Base-by-base conservation (phyloP, 768 basidiomycete genomes). In the Suillus plorans region DNA sequence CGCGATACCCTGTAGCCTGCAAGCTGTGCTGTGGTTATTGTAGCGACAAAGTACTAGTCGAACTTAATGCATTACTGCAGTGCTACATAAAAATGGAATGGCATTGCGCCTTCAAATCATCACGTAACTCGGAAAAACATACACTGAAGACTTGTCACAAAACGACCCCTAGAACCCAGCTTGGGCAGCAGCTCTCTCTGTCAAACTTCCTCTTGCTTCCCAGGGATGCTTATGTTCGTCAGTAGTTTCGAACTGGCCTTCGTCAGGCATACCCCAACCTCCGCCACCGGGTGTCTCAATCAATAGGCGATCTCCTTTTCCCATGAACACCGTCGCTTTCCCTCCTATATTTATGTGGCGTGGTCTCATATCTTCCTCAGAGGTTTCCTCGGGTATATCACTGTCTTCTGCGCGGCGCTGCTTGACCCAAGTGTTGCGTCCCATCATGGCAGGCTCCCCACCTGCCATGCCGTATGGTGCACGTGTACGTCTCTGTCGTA, bases 241-340 rank as follows among this genome's bases (percentile, higher is more conserved):
- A 28, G 64, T 67, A 52, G 65, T 64, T 9, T 63, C 67, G 22
- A 22, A 63, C 20, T 65, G 69, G 25, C 34, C 57, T 31, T 64
- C 69, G 0, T 74, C 71, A 8, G 68, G 64, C 8, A 58, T 41
- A 1, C 95, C 95, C 91, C 91, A 97, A 3, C 88, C 95, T 8
- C 95, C 95, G 10, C 90, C 95, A 1, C 95, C 95, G 0, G 95
- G 95, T 0, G 95, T 96, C 78, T 95, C 88, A 58, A 97, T 87
- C 64, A 89, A 69, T 65, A 97, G 73, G 59, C 82, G 80, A 72
- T 97, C 95, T 7, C 94, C 91, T 70, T 93, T 91, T 44, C 92
- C 92, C 90, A 96, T 95, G 80, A 84, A 86, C 58, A 95, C 84
- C 2, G 90, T 91, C 53, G 89, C 92, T 75, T 96, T 95, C 12